Percentiles rank a stretch among this genome's conserved stretches.
phyloP scores from a whole-genome alignment of 163 green algal genomes.

The Scenedesmus sp. region DNA sequence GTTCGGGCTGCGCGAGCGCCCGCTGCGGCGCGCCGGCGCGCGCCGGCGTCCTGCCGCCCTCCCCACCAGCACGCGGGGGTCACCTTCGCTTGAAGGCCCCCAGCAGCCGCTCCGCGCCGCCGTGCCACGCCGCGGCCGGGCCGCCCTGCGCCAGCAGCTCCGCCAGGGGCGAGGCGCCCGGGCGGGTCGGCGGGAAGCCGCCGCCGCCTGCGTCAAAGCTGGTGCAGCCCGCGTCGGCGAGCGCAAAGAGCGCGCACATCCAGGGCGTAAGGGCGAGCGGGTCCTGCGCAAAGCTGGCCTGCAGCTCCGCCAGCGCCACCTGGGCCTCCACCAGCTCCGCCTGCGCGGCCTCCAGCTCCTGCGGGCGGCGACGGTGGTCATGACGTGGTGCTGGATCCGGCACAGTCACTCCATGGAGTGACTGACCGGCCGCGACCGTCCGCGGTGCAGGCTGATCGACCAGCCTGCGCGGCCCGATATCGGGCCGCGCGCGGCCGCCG shows the following conservation, averaged over 20 bases:
- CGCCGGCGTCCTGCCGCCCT: too few relatives aligned
- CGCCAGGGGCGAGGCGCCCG: conserved; percentile 46
- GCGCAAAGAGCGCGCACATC: conserved; percentile 65
- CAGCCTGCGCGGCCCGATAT: too few relatives aligned
- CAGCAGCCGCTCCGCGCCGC: conserved; percentile 59
- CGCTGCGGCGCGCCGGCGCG: too few relatives aligned
- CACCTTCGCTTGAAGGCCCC: conserved; percentile 68
- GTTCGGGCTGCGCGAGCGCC: too few relatives aligned
- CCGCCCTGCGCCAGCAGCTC: conserved; percentile 52
- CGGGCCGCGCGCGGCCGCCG: too few relatives aligned
- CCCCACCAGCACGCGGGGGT: too few relatives aligned
- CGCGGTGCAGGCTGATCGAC: too few relatives aligned
- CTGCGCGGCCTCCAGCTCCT: too few relatives aligned
- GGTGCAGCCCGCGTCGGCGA: conserved; percentile 65
- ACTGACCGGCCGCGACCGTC: too few relatives aligned
- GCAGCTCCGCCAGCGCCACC: conserved; percentile 44
- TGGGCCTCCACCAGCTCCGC: conserved; percentile 51
- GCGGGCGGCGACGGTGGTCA: too few relatives aligned
- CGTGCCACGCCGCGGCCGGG: conserved; percentile 48
- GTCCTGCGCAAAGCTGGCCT: conserved; percentile 50
- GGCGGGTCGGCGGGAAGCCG: conserved; percentile 24
- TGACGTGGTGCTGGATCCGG: too few relatives aligned
- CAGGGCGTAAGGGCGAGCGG: conserved; percentile 59
- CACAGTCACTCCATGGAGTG: too few relatives aligned
- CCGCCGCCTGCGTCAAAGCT: conserved; percentile 61